A percentile compares a stretch with the other conserved stretches of the same genome.
phyloP scores from a whole-genome alignment of 2,329 filamentous ascomycete species.

The Aspergillus viridinutans region DNA sequence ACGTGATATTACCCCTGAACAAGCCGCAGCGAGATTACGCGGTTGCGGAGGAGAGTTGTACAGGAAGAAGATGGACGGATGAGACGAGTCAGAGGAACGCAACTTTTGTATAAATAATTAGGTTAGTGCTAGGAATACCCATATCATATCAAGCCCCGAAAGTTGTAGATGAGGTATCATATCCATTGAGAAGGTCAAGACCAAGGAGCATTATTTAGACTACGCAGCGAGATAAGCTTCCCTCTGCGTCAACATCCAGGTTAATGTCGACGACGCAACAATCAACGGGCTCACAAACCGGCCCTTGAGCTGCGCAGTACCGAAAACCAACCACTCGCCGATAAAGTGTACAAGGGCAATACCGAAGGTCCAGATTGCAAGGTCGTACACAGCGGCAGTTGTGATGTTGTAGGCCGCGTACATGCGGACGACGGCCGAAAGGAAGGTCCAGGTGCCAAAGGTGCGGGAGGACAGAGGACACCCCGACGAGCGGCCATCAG shows the following conservation, averaged over 20 bases:
- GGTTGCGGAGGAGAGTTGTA: slow-evolving; percentile 79
- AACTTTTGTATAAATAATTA: slow-evolving; percentile 4
- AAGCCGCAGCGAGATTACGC: slow-evolving; percentile 75
- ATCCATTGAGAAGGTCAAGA: background rate
- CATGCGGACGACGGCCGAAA: slow-evolving; percentile 70
- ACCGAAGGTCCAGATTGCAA: slow-evolving; percentile 76
- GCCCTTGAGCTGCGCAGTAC: slow-evolving; percentile 63
- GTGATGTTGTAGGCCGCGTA: slow-evolving; percentile 81
- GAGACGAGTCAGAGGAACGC: background rate
- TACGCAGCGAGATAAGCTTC: slow-evolving; percentile 29
- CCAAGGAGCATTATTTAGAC: slow-evolving; percentile 12
- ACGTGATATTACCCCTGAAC: slow-evolving; percentile 94
- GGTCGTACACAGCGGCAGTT: slow-evolving; percentile 68
- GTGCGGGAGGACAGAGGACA: slow-evolving; percentile 73
- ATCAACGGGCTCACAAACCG: slow-evolving; percentile 57
- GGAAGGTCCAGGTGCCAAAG: slow-evolving; percentile 84
- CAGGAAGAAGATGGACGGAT: slow-evolving; percentile 55
- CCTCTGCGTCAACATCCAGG: slow-evolving; percentile 62
- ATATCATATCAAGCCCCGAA: background rate
- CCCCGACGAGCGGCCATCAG: slow-evolving; percentile 53
- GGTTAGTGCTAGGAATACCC: slow-evolving; percentile 7
- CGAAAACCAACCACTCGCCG: slow-evolving; percentile 75
- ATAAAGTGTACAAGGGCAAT: slow-evolving; percentile 75
- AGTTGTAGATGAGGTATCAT: background rate
- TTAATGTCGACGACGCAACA: slow-evolving; percentile 52